These are phyloP conservation scores for Eucalyptus guilfoylei DNA, from an alignment of 345 rosid species.

Conservation along the genomic window DNA sequence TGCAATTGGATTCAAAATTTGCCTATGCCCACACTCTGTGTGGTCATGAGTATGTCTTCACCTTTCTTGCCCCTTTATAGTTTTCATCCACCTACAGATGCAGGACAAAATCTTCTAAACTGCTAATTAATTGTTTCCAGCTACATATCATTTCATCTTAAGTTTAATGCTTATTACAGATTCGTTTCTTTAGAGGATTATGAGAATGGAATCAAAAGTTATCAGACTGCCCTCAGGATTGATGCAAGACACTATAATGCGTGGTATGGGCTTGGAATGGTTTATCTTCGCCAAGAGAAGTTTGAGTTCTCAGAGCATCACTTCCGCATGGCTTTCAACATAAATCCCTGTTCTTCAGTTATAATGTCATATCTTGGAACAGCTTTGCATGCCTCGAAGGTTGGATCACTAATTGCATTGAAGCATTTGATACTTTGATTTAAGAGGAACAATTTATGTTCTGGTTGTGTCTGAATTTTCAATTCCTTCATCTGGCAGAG, in stretches of 20 bases:
- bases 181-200: constrained; percentile 86
- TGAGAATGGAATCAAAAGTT: constrained; percentile 90
- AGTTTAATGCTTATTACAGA: constrained; percentile 18
- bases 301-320: constrained; percentile 94
- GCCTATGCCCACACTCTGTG: constrained; percentile 94
- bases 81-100: background rate
- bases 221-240: constrained; percentile 80
- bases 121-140: background rate
- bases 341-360: constrained; percentile 86
- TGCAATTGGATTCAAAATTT: constrained; percentile 77
- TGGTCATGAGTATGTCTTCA: constrained; percentile 79
- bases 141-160: background rate
- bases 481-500: constrained; percentile 28
- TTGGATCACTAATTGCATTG: background rate
- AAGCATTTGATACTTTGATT: background rate
- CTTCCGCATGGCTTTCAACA: constrained; percentile 78
- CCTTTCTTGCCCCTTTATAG: background rate
- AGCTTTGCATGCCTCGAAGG: constrained; percentile 81
- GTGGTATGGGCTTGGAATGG: constrained; percentile 98
- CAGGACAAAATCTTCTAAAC: background rate
- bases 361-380: constrained; percentile 96
- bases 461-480: constrained; percentile 43
- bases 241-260: constrained; percentile 93
- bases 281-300: constrained; percentile 92
- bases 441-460: background rate